phyloP scores from a whole-genome alignment of 164 flowering plant genomes.

The Macadamia tetraphylla region DNA sequence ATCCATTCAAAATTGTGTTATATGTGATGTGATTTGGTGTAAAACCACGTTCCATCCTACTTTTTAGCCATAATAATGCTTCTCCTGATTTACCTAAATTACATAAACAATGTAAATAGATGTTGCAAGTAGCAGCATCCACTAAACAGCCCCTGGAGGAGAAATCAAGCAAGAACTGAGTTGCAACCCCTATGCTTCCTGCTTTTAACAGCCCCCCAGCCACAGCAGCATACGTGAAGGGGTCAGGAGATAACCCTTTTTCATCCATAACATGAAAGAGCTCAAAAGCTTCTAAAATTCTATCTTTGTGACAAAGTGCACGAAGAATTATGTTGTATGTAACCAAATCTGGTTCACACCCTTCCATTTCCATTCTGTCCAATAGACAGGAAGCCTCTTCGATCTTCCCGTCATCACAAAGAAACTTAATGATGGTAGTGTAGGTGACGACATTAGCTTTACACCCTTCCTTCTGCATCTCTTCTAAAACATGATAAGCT shows the following conservation, averaged over 20 bases:
- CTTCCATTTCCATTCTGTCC: conserved; percentile 31
- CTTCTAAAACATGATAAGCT: conserved; percentile 26
- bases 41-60: conserved; percentile 34
- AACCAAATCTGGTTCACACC: conserved; percentile 42
- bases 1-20: conserved; percentile 45
- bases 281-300: conserved; percentile 24
- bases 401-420: conserved; percentile 23
- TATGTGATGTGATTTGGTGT: conserved; percentile 34
- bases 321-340: conserved; percentile 43
- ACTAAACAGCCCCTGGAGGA: conserved; percentile 19
- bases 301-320: conserved; percentile 27
- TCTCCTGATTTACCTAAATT: conserved; percentile 22
- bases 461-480: conserved; percentile 38
- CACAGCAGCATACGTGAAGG: conserved; percentile 38
- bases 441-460: conserved; percentile 39
- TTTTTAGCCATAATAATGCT: conserved; percentile 28
- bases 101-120: conserved; percentile 37
- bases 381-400: conserved; percentile 12
- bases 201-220: conserved; percentile 42
- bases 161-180: conserved; percentile 16
- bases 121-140: conserved; percentile 34
- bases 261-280: conserved; percentile 22
- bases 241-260: conserved; percentile 37
- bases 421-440: conserved; percentile 24
- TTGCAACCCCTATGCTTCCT: conserved; percentile 22